Base-by-base conservation (phyloP, 352 stramenopile species). In the Thraustochytrium striatum region DNA sequence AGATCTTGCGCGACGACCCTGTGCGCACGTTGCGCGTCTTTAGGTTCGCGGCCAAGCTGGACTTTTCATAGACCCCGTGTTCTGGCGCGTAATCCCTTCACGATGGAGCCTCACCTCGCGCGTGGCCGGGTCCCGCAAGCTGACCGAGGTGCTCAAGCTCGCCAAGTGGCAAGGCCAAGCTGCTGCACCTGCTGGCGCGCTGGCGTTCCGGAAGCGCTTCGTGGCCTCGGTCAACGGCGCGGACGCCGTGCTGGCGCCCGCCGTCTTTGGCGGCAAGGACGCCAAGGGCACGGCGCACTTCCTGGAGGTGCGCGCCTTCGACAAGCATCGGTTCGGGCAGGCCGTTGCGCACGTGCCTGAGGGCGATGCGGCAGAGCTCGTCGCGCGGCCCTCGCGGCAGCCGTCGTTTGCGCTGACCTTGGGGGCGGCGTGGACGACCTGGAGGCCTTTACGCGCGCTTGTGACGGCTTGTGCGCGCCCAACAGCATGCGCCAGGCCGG, bases 51-150 rank as follows among this genome's bases (percentile, higher is more conserved):
- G 65, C 65, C 3, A 75, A 75, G 50, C 52, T 75, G 8, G 65
- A 75, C 36, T 75, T 75, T 32, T 21, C 25, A 75, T 75, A 2
- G 30, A 75, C 52, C 33, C 61, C 13, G 32, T 13, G 0, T 75
- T 75, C 35, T 75, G 65, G 65, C 25, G 68, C 33, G 65, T 61
- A 3, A 30, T 75, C 65, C 65, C 43, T 75, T 75, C 52, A 43
- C 65, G 28, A 30, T 75, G 19, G 65, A 58, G 41, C 35, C 65
- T 75, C 43, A 75, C 58, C n/a, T 19, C 65, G 0, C 58, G 68
- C 41, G 65, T 75, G 1, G 65, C 65, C 3, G 65, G 65, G 30
- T 75, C 65, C n/a, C 65, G 65, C 3, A 75, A 75, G 52, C 32
- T 75, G 19, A 75, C 65, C 25, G 65, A 75, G 52, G 68, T 75